phyloP scores from a whole-genome alignment of 305 asterid species.

The Solanum hybrid region DNA sequence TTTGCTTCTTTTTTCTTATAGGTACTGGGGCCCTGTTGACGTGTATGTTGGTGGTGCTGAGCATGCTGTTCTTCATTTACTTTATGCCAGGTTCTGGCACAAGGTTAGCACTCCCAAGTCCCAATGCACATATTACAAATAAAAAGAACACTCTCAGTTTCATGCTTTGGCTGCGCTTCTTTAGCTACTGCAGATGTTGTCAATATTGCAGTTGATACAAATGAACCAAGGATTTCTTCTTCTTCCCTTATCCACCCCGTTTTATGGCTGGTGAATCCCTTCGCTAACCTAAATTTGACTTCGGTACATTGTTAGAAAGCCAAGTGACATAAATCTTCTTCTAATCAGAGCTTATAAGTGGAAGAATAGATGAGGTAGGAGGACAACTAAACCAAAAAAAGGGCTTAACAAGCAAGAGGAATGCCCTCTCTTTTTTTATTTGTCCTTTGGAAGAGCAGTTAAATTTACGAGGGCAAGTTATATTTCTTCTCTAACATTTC shows the following conservation, averaged over 20 bases:
- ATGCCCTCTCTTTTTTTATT: background rate
- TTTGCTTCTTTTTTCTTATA: conserved; percentile 18
- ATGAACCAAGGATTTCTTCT: background rate
- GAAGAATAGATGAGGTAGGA: background rate
- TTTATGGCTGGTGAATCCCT: background rate
- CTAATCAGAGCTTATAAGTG: background rate
- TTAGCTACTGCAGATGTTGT: background rate
- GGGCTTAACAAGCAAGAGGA: background rate
- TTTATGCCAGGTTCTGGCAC: conserved; percentile 99
- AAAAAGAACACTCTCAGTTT: background rate
- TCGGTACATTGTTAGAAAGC: background rate
- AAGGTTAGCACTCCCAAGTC: conserved; percentile 44
- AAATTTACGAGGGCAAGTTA: background rate
- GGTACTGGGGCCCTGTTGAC: conserved; percentile 99
- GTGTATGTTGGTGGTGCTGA: conserved; percentile 99
- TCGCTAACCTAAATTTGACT: background rate
- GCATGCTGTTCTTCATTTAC: conserved; percentile 99
- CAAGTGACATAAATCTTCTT: background rate
- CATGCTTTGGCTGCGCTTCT: background rate
- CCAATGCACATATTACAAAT: background rate
- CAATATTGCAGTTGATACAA: background rate
- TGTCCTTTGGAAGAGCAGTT: background rate
- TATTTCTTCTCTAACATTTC: background rate
- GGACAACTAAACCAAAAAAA: background rate
- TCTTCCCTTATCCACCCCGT: background rate